Evolutionary conservation across 2,329 filamentous ascomycete genomes (phyloP), one percentile per base, ranked within the genome.

Genomic region (Neofusicoccum umdonicola): DNA sequence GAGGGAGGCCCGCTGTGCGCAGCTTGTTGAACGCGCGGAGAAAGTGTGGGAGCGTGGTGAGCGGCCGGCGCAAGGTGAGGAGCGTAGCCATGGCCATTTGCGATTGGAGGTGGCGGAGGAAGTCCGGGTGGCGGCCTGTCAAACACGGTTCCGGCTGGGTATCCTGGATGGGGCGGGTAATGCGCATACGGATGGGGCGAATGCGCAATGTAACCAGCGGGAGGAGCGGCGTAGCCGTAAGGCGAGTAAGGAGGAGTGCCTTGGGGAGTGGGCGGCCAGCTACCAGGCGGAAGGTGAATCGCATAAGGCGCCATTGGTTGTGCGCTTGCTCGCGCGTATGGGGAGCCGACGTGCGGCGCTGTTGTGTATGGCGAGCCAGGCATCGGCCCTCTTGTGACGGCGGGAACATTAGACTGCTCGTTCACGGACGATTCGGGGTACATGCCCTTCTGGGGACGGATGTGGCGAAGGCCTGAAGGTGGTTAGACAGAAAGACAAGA

Each of bases 371-470:
- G 82, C 9, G 84, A 85, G 22, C 82, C 82, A 37, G 81, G 78
- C 85, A 88, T 88, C 5, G 87, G 92, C 0, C 90, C 86, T 69
- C 92, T 87, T 12, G 92, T 94, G 44, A 96, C 86, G 2, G 91
- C 89, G 12, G 93, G 92, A 13, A 92, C 88, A 65, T 89, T 90
- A 74, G 90, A 90, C 67, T 89, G 85, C 72, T 97, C 94, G 73
- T 92, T 92, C 70, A 97, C 88, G 51, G 92, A 96, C 1, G 94
- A 96, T 78, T 99, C 95, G 0, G 95, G 95, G 76, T 99, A 99
- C 87, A 98, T 92, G 74, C 93, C 94, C 83, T 97, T 97, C 51
- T 89, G 85, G 0, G 94, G 94, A 2, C 91, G 83, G 67, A 99
- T 95, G 73, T 91, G 87, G 70, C 93, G 88, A 61, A 99, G 83